Percentiles rank a stretch among this genome's conserved stretches.
These are phyloP conservation scores for Zizania palustris DNA, from an alignment of 202 grass and related monocot species.

Conservation along the genomic window DNA sequence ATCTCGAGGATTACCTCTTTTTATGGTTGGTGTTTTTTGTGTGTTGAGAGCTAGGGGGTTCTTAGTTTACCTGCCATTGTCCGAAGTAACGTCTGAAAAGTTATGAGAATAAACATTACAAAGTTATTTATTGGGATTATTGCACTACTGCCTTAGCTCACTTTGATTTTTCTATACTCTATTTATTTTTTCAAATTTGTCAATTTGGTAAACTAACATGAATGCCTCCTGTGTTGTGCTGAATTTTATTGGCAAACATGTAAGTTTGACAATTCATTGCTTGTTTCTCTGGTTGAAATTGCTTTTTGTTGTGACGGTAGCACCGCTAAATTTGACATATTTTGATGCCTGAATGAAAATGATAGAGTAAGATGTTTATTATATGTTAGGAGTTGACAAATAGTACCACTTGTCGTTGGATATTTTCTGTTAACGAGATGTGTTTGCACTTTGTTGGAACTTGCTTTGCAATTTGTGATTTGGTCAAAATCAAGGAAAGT, in stretches of 20 bases:
- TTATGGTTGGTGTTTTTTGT: slow-evolving; percentile 42
- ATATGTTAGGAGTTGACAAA: not conserved
- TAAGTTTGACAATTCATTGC: slow-evolving; percentile 10
- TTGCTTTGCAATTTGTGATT: slow-evolving; percentile 23
- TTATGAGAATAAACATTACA: slow-evolving; percentile 6
- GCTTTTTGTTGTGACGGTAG: not conserved
- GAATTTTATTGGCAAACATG: slow-evolving; percentile 17
- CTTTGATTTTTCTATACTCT: not conserved
- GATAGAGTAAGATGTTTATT: slow-evolving; percentile 13
- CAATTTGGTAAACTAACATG: slow-evolving; percentile 7
- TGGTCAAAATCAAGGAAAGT: slow-evolving; percentile 13
- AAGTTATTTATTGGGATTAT: slow-evolving; percentile 22
- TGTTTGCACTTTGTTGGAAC: slow-evolving; percentile 1
- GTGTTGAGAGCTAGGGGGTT: no score
- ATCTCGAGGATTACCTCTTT: slow-evolving; percentile 1
- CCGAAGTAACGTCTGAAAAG: slow-evolving; percentile 26
- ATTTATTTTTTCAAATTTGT: slow-evolving; percentile 28
- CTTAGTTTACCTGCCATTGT: slow-evolving; percentile 14
- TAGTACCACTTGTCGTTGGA: not conserved
- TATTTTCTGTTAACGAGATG: slow-evolving; percentile 6
- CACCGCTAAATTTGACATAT: not conserved
- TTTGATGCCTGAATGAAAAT: not conserved
- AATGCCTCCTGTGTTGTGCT: not conserved
- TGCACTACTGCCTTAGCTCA: slow-evolving; percentile 9
- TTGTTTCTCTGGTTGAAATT: not conserved